Base-by-base conservation (phyloP, 2,329 filamentous ascomycete species). In the Ophiostoma quercus region DNA sequence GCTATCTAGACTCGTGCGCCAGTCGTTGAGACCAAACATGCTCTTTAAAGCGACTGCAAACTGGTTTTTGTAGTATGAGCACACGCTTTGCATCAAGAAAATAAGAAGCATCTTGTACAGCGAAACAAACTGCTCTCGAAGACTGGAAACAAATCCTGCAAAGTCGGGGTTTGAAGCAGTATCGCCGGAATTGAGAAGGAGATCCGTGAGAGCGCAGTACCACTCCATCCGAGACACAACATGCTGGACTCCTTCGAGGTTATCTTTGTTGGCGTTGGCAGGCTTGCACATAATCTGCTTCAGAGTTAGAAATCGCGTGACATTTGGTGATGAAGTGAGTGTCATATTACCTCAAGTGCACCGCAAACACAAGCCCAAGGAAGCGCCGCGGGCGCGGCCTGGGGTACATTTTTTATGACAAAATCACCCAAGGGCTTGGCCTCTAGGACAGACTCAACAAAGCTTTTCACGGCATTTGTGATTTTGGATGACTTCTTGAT, bases 201-300 rank as follows among this genome's bases (percentile, higher is more conserved):
- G 74, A 16, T 66, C 68, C 3, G 74, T 74, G 22, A 80, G 72
- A 25, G 75, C 73, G 73, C 76, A 79, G 71, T 81, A 81, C 79
- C 77, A 81, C 1, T 79, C 73, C 76, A 80, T 81, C 63, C 76
- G 75, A 2, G 74, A 75, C n/a, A 79, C 34, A 54, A 82, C 76
- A 66, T 82, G 76, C 1, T 70, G 37, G 41, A 82, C 76, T 12
- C 79, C 79, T 14, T 76, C 67, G 1, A 75, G 77, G 63, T 80
- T 79, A n/a, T 74, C 70, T 7, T 72, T 57, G n/a, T 25, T 57
- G n/a, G 51, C 51, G 22, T 25, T 57, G 51, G 51, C n/a, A 25
- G 51, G 51, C 9, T 57, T 57, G 51, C 51, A 25, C n/a, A 57
- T 2, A 1, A 57, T 57, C 51, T 57, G n/a, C 9, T 25, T 14